These are phyloP conservation scores for Cadophora luteo-olivacea DNA, from an alignment of 2,329 filamentous ascomycete species.

Conservation along the genomic window DNA sequence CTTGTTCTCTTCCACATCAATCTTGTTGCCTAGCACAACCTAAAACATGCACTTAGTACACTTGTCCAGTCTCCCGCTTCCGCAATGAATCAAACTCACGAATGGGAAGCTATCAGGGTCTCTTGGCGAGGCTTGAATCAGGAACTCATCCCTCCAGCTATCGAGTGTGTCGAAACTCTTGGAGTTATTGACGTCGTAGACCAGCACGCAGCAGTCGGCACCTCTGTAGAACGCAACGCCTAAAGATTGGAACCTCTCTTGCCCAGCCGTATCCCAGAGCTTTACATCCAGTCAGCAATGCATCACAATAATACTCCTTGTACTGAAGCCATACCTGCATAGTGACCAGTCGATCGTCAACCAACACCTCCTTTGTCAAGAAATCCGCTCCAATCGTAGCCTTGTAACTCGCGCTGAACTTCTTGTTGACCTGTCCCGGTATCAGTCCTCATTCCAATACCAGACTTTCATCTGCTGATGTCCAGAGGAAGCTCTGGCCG, in stretches of 20 bases:
- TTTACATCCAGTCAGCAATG: slow-evolving; percentile 54
- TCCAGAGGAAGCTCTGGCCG: not conserved
- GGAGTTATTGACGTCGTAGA: slow-evolving; percentile 98
- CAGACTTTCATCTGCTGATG: not conserved
- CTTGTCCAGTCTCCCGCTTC: not conserved
- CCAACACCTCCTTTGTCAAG: slow-evolving; percentile 94
- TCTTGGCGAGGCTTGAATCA: slow-evolving; percentile 95
- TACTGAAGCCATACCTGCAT: slow-evolving; percentile 77
- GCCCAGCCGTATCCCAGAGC: slow-evolving; percentile 98
- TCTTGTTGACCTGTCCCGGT: slow-evolving; percentile 89
- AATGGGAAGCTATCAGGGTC: slow-evolving; percentile 98
- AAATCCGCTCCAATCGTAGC: slow-evolving; percentile 99
- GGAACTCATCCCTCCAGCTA: slow-evolving; percentile 97
- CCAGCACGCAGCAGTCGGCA: slow-evolving; percentile 96
- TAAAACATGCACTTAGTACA: slow-evolving; percentile 46
- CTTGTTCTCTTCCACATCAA: slow-evolving; percentile 98
- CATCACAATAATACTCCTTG: not conserved
- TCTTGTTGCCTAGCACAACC: slow-evolving; percentile 98
- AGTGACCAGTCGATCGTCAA: slow-evolving; percentile 95
- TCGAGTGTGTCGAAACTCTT: slow-evolving; percentile 99
- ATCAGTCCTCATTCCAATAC: slow-evolving; percentile 29
- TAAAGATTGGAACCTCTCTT: slow-evolving; percentile 96
- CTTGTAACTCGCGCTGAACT: slow-evolving; percentile 99
- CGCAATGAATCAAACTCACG: slow-evolving; percentile 63
- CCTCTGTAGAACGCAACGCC: slow-evolving; percentile 97